Conservation (phyloP, 2,329 filamentous ascomycete species). For the Akanthomyces uredinophilus region DNA sequence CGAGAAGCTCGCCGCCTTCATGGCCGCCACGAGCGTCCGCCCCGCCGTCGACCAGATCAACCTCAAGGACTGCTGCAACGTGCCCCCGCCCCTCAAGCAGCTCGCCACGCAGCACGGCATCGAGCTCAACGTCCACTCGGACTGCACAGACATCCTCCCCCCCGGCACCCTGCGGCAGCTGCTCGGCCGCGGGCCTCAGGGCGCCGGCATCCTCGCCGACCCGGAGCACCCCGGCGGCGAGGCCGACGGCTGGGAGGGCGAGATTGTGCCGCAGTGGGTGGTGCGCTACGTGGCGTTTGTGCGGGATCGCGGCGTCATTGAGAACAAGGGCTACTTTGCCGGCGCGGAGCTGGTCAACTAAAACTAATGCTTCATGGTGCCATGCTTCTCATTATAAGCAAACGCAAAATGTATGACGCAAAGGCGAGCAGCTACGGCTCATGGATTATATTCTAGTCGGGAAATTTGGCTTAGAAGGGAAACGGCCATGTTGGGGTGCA, state of each 20-base stretch:
- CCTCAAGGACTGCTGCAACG: conserved; percentile 89
- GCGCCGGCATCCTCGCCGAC: conserved; percentile 70
- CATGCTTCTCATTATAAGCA: neutral
- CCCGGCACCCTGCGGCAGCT: conserved; percentile 79
- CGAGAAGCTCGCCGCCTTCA: conserved; percentile 72
- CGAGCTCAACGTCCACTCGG: conserved; percentile 87
- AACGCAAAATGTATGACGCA: neutral
- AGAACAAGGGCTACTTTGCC: conserved; percentile 98
- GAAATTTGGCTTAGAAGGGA: neutral
- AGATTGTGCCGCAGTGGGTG: conserved; percentile 87
- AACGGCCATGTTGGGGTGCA: neutral
- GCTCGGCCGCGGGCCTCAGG: conserved; percentile 64
- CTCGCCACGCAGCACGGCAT: conserved; percentile 81
- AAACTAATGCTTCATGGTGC: neutral
- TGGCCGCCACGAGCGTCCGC: conserved; percentile 63
- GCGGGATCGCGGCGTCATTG: conserved; percentile 87
- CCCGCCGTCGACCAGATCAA: conserved; percentile 95
- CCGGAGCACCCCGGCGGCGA: conserved; percentile 39
- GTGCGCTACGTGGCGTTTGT: conserved; percentile 97
- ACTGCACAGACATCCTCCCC: conserved; percentile 88
- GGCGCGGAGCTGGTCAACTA: conserved; percentile 61
- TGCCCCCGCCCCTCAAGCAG: conserved; percentile 78
- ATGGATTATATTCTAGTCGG: neutral
- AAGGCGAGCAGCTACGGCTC: neutral
- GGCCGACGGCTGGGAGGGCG: conserved; percentile 64